Base-by-base conservation (phyloP, 768 basidiomycete species). In the Chalciporus chontae region DNA sequence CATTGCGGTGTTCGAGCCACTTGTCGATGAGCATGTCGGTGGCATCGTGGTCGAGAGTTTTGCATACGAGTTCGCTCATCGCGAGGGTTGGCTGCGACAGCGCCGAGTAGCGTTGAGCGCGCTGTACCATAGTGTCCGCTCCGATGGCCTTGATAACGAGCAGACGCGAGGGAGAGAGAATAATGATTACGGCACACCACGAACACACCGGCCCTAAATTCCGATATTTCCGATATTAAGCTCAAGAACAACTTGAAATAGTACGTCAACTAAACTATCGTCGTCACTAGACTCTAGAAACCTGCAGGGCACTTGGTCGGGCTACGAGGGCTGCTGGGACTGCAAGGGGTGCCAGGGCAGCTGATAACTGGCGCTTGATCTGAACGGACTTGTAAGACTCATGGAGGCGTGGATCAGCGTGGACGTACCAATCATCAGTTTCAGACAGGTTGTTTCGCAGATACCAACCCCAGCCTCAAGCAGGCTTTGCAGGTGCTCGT, bases 11-110 rank as follows among this genome's bases (percentile, higher is more conserved):
- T 62, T 88, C 85, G 40, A 89, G 83, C 87, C 87, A 89, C 65
- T 83, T 85, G 74, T 89, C 85, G 70, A 89, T 88, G 58, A 89
- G 81, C 71, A 81, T 75, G 71, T 87, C 84, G 1, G 86, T 87
- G 15, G 82, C 77, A 56, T 86, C 83, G 71, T 86, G 81, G 69
- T 85, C 84, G 49, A 89, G 76, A 5, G 84, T 86, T 37, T 85
- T 88, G 69, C 83, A 83, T 47, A 88, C 80, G 43, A 89, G 85
- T 71, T 89, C 86, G 52, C 83, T 83, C 81, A 86, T 87, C 37
- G 79, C 76, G 48, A 89, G 77, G 24, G 72, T 75, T 5, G 87
- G 86, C 18, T 84, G 83, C 0, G 75, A 75, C 56, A 84, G 77
- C 18, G 81, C 77, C 36, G 84, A 87, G 64, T 88, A 89, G 48